Evolutionary conservation across 257 asterid genomes (phyloP), one percentile per base, ranked within the genome.

Genomic region (Jacaranda copaia): DNA sequence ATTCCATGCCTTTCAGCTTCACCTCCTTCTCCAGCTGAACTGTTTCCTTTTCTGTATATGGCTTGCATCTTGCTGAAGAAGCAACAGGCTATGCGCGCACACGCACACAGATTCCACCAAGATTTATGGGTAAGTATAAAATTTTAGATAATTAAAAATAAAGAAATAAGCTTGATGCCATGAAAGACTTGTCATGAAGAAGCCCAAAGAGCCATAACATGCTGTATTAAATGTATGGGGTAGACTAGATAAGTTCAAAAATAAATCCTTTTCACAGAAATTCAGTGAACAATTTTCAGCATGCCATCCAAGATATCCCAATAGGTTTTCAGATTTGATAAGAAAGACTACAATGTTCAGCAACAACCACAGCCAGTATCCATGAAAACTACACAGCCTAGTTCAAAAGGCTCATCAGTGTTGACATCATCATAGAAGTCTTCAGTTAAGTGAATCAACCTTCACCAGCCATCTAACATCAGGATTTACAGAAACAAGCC

Each of bases 1-100:
- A 75, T 52, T 87, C 88, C 79, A 25, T 39, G 20, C 67, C 77
- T 76, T 80, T 88, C 66, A 74, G 79, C 80, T 82, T 90, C 59
- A 74, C 40, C 68, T 79, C 89, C 81, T 78, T 81, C 78, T 84
- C 92, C 62, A 80, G 74, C 74, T 88, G 89, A 81, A 61, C 57
- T 42, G 65, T 53, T 79, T 73, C 81, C 72, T 78, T 84, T 74
- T 87, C 91, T 59, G 76, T 55, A 76, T 52, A 77, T 58, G 71
- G 80, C 45, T 84, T 79, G 73, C 76, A 81, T 76, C 81, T 78
- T 82, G 85, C 91, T n/a, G 83, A 52, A 79, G 80, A 79, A 72
- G 83, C 71, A 84, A 68, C 66, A 70, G 77, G 82, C 97, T 89
- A 61, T 36, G 62, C 79, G 73, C 66, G 62, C 79, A 75, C 66